Conservation (phyloP, 345 rosid species). For the Erucastrum elatum region DNA sequence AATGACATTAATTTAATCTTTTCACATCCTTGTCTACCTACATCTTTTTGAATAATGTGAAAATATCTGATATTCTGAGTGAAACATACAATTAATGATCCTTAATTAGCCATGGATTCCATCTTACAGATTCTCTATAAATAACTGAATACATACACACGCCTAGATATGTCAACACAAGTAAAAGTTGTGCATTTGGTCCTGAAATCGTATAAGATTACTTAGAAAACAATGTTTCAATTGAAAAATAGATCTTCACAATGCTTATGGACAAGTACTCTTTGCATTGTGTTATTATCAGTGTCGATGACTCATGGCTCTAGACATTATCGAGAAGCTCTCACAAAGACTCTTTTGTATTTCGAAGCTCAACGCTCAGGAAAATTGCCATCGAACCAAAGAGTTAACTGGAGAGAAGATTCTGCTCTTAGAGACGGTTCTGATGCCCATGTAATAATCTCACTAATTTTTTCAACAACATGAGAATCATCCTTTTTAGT, state of each 20-base stretch:
- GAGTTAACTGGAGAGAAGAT: slow-evolving; percentile 66
- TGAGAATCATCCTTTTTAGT: neutral
- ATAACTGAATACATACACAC: slow-evolving; percentile 1
- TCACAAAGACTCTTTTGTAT: slow-evolving; percentile 62
- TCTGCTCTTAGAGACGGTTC: slow-evolving; percentile 68
- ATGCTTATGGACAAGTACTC: slow-evolving; percentile 20
- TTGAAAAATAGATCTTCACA: slow-evolving; percentile 8
- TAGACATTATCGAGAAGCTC: slow-evolving; percentile 55
- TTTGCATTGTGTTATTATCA: slow-evolving; percentile 11
- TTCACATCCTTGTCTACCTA: too few relatives aligned
- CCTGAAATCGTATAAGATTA: neutral
- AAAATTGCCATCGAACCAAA: slow-evolving; percentile 56
- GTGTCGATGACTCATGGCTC: neutral
- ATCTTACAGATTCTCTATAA: neutral
- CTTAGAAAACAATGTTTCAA: neutral
- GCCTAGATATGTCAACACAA: too few relatives aligned
- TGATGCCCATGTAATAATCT: slow-evolving; percentile 37
- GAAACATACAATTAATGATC: too few relatives aligned
- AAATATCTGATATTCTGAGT: too few relatives aligned
- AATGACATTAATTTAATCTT: too few relatives aligned
- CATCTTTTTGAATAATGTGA: too few relatives aligned
- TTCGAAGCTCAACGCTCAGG: slow-evolving; percentile 85
- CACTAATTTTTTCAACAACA: neutral
- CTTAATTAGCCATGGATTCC: neutral
- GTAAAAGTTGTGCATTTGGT: neutral